These are phyloP conservation scores for Fusarium haematococcum DNA, from an alignment of 2,329 filamentous ascomycete genomes.

Conservation along the genomic window DNA sequence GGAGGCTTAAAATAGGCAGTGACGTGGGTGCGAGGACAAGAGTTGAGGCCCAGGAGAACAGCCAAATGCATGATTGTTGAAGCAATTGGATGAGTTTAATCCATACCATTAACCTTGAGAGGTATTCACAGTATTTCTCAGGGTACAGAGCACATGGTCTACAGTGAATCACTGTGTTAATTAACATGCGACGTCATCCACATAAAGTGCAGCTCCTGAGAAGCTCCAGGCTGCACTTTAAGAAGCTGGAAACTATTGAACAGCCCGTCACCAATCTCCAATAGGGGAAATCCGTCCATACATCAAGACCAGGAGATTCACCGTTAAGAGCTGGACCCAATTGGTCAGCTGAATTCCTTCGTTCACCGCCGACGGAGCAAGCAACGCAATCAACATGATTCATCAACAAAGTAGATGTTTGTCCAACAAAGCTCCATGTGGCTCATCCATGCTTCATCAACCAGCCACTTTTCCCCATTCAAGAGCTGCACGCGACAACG, in stretches of 20 bases:
- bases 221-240: not conserved
- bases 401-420: not conserved
- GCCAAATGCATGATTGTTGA: not conserved
- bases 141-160: not conserved
- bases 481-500: not conserved
- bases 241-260: not conserved
- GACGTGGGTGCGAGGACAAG: not conserved
- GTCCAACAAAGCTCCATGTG: not conserved
- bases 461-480: not conserved
- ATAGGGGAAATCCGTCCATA: not conserved
- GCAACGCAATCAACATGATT: not conserved
- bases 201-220: not conserved
- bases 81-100: not conserved
- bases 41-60: not conserved
- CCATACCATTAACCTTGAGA: not conserved
- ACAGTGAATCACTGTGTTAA: not conserved
- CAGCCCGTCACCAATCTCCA: not conserved
- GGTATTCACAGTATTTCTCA: not conserved
- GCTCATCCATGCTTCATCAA: not conserved
- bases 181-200: not conserved
- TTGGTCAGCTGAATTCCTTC: not conserved
- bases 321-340: not conserved
- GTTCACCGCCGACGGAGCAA: not conserved
- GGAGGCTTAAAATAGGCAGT: constrained; percentile 15
- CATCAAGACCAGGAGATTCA: not conserved